Percentiles rank a stretch among this genome's conserved stretches.
These are phyloP conservation scores for Hypoxylon sp. DNA, from an alignment of 2,329 filamentous ascomycete genomes.

Conservation along the genomic window DNA sequence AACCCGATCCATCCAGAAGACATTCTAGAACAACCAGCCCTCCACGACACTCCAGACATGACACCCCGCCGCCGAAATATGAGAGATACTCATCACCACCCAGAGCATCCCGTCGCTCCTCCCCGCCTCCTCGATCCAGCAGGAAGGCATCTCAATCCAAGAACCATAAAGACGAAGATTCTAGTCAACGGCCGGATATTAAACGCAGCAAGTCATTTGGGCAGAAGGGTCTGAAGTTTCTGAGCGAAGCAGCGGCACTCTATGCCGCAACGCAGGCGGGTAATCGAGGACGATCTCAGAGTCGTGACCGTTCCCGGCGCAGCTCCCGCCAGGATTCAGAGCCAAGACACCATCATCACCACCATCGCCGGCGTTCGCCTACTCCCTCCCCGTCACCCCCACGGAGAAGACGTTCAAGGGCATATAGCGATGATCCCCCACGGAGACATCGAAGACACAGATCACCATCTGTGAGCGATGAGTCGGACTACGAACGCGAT, in stretches of 20 bases:
- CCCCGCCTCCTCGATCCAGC: constrained; percentile 26
- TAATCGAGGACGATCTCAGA: constrained; percentile 42
- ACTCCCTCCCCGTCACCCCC: constrained; percentile 49
- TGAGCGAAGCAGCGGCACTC: constrained; percentile 52
- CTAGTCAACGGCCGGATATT: constrained; percentile 47
- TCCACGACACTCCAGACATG: constrained; percentile 46
- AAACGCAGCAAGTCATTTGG: constrained; percentile 49
- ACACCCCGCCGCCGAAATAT: constrained; percentile 22
- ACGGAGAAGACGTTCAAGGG: constrained; percentile 33
- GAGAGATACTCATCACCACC: constrained; percentile 36
- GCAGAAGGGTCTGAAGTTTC: constrained; percentile 48
- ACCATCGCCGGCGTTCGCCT: constrained; percentile 44
- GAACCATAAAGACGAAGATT: constrained; percentile 43
- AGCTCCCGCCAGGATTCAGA: constrained; percentile 31
- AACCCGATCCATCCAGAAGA: constrained; percentile 39
- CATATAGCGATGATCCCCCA: constrained; percentile 35
- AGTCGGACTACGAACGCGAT: constrained; percentile 44
- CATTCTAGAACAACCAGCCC: constrained; percentile 49
- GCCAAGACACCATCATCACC: constrained; percentile 34
- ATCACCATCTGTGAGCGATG: constrained; percentile 36
- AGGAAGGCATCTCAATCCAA: constrained; percentile 31
- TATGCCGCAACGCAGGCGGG: constrained; percentile 50
- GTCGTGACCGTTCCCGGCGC: constrained; percentile 42
- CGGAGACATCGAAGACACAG: constrained; percentile 38
- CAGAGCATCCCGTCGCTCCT: constrained; percentile 33